Percentiles rank a stretch among this genome's conserved stretches.
phyloP scores from a whole-genome alignment of 2,329 filamentous ascomycete species.

The Mollisia scopiformis region DNA sequence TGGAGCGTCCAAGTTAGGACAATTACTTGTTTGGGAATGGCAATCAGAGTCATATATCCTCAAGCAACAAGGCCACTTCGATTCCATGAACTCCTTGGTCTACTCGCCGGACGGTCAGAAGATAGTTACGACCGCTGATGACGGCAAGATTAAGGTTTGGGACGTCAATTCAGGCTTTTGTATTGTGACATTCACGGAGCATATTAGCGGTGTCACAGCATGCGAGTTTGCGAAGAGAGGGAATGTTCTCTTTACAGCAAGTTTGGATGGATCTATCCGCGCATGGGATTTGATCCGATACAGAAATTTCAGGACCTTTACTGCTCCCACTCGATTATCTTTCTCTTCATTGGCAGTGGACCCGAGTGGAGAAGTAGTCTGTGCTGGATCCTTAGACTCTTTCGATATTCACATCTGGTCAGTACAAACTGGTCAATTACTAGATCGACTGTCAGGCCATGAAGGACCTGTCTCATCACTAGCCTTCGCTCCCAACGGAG shows the following conservation, averaged over 20 bases:
- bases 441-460: conserved; percentile 89
- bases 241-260: conserved; percentile 94
- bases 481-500: conserved; percentile 85
- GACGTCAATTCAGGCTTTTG: conserved; percentile 96
- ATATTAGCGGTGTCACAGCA: conserved; percentile 90
- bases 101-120: conserved; percentile 94
- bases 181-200: conserved; percentile 96
- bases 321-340: conserved; percentile 85
- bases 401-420: conserved; percentile 99
- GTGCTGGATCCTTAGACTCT: conserved; percentile 91
- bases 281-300: conserved; percentile 97
- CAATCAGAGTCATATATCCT: conserved; percentile 98
- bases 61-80: conserved; percentile 97
- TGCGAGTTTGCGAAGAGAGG: conserved; percentile 95
- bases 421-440: conserved; percentile 92
- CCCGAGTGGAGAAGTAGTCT: conserved; percentile 93
- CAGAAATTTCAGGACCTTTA: conserved; percentile 97
- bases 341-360: conserved; percentile 97
- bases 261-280: conserved; percentile 89
- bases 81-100: conserved; percentile 89
- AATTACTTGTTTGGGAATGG: conserved; percentile 99
- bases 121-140: conserved; percentile 91
- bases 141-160: conserved; percentile 99
- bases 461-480: conserved; percentile 91
- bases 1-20: conserved; percentile 90